phyloP scores from a whole-genome alignment of 2,329 filamentous ascomycete genomes.

The Hypoxylon sp. region DNA sequence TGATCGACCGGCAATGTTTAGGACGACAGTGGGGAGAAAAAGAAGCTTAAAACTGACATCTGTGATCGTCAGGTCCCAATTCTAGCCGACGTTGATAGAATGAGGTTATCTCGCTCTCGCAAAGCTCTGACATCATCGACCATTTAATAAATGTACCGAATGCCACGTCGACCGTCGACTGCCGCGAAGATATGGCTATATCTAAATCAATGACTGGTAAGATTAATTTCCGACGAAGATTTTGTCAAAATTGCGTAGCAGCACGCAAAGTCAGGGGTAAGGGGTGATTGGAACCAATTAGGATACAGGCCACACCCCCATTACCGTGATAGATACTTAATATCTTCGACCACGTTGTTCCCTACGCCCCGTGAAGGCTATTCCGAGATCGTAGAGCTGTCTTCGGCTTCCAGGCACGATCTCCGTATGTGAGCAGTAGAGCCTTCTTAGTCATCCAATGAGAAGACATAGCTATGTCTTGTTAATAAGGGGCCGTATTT shows the following conservation, averaged over 20 bases:
- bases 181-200: background rate
- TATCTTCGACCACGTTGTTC: constrained; percentile 8
- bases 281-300: constrained; percentile 32
- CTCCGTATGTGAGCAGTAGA: constrained; percentile 27
- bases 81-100: constrained; percentile 12
- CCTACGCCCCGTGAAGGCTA: constrained; percentile 1
- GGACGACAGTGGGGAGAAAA: constrained; percentile 26
- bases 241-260: constrained; percentile 39
- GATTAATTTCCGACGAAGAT: constrained; percentile 14
- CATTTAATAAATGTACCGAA: constrained; percentile 21
- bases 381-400: constrained; percentile 9
- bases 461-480: constrained; percentile 4
- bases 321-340: constrained; percentile 10
- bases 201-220: constrained; percentile 12
- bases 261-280: constrained; percentile 36
- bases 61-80: constrained; percentile 43
- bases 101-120: constrained; percentile 1
- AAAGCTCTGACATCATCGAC: constrained; percentile 24
- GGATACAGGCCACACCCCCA: constrained; percentile 26
- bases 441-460: constrained; percentile 32
- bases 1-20: constrained; percentile 30
- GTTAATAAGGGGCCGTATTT: constrained; percentile 12
- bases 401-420: constrained; percentile 24
- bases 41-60: constrained; percentile 40
- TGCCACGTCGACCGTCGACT: constrained; percentile 16